Percentiles rank a stretch among this genome's conserved stretches.
Evolutionary conservation across 441 rosid species (phyloP).

Genomic region (Hypseocharis bilobata): DNA sequence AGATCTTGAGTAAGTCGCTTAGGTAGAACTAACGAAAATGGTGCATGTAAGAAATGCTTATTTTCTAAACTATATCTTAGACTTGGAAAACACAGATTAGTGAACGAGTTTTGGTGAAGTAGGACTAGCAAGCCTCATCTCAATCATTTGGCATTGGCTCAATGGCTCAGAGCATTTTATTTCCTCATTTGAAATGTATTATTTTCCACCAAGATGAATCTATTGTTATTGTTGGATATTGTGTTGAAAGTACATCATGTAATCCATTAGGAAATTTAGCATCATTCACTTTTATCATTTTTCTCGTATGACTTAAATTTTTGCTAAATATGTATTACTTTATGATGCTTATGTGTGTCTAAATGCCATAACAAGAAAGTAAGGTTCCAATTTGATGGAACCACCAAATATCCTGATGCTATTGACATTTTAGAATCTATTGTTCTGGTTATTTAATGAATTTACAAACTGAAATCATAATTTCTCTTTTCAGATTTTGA

Average conservation of each 20-base stretch:
- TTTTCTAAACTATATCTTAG: background rate
- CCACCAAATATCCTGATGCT: background rate
- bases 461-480: conserved; percentile 6
- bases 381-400: background rate
- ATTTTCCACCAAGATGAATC: background rate
- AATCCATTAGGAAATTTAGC: background rate
- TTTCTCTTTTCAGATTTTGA: conserved; percentile 47
- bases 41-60: background rate
- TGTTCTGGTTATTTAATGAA: conserved; percentile 3
- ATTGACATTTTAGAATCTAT: too few species aligned
- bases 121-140: background rate
- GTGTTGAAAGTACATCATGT: background rate
- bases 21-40: background rate
- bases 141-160: conserved; percentile 7
- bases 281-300: background rate
- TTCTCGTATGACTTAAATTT: background rate
- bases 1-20: background rate
- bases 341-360: background rate
- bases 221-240: background rate
- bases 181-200: background rate
- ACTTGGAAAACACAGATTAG: background rate
- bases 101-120: background rate
- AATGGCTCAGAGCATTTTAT: background rate
- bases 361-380: background rate
- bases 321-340: background rate